Percentiles rank a stretch among this genome's conserved stretches.
Conservation (phyloP, 225 moss, liverwort and hornwort genomes). For the Thuidium tamariscinum region DNA sequence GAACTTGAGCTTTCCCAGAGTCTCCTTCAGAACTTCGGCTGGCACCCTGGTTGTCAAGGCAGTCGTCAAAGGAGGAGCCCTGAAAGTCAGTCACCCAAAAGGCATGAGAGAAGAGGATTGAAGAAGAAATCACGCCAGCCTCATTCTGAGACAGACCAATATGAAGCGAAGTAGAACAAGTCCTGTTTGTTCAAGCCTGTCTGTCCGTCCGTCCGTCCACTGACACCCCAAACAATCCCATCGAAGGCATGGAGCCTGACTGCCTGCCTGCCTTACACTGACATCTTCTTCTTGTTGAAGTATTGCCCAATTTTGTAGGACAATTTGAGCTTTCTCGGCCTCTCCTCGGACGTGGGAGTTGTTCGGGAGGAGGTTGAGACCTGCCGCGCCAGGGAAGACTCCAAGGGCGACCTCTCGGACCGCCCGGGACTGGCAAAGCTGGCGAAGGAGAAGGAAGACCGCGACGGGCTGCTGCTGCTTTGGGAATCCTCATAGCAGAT, state of each 20-base stretch:
- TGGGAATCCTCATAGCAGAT: conserved; percentile 26
- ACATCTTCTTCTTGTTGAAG: conserved; percentile 18
- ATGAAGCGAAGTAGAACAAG: background rate
- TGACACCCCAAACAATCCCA: background rate
- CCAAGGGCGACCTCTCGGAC: conserved; percentile 14
- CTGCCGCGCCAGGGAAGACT: conserved; percentile 3
- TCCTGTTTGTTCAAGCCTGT: background rate
- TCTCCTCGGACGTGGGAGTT: background rate
- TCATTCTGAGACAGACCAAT: background rate
- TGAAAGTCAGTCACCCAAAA: background rate
- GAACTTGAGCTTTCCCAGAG: conserved; percentile 6
- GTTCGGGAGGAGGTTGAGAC: background rate
- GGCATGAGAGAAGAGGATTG: background rate
- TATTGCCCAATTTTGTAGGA: conserved; percentile 22
- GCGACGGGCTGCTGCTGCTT: conserved; percentile 31
- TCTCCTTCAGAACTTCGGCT: conserved; percentile 6
- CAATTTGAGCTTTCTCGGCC: conserved; percentile 16
- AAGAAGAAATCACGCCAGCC: background rate
- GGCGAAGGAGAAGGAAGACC: conserved; percentile 28
- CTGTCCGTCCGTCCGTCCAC: background rate
- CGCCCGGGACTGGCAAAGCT: conserved; percentile 16
- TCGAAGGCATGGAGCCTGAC: background rate
- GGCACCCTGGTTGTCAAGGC: background rate
- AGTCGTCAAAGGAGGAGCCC: background rate
- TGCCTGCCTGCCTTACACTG: background rate